A percentile compares a stretch with the other conserved stretches of the same genome.
These are phyloP conservation scores for Adansonia digitata DNA, from an alignment of 345 rosid genomes.

Conservation along the genomic window DNA sequence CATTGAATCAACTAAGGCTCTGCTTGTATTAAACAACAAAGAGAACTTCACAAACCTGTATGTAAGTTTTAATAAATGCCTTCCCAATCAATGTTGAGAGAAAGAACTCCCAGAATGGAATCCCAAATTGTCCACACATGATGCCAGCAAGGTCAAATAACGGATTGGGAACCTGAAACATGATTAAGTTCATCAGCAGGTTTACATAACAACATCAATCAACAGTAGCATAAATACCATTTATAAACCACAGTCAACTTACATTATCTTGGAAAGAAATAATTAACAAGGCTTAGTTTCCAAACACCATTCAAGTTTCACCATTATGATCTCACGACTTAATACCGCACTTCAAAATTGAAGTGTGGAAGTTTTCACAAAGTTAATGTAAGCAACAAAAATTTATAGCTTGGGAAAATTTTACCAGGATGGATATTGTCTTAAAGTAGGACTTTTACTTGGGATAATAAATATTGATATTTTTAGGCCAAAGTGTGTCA, in stretches of 20 bases:
- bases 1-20: not conserved
- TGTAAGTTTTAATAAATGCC: conserved; percentile 93
- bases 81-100: conserved; percentile 86
- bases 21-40: not conserved
- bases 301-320: not conserved
- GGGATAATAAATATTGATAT: not conserved
- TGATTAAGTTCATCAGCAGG: conserved; percentile 1
- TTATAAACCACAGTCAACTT: not conserved
- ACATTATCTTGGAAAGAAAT: not conserved
- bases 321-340: not conserved
- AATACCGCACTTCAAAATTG: not conserved
- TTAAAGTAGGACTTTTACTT: not conserved
- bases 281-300: not conserved
- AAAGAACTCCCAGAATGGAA: conserved; percentile 90
- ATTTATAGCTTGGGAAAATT: not conserved
- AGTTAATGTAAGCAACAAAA: not conserved
- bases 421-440: not conserved
- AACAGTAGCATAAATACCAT: not conserved
- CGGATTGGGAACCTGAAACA: conserved; percentile 88
- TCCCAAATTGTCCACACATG: conserved; percentile 96
- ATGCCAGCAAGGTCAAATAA: conserved; percentile 99
- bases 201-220: not conserved
- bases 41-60: conserved; percentile 53
- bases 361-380: not conserved
- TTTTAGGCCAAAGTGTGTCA: not conserved